These are phyloP conservation scores for Neonectria ditissima DNA, from an alignment of 2,329 filamentous ascomycete species.

Conservation along the genomic window DNA sequence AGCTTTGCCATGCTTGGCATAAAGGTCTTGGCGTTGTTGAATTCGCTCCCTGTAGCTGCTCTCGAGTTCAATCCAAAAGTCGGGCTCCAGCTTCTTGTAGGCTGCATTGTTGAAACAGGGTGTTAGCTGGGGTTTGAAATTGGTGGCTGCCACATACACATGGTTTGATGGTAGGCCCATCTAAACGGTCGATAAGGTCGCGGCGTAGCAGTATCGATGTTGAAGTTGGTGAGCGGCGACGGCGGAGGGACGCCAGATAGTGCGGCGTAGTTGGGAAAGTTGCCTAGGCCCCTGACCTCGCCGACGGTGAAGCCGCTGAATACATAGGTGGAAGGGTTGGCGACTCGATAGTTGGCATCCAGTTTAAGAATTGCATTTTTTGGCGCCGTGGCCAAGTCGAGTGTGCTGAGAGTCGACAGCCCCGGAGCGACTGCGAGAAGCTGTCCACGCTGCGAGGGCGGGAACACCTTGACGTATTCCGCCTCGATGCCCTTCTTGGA, in stretches of 20 bases:
- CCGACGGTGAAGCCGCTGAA: constrained; percentile 77
- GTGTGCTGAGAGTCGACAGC: background rate
- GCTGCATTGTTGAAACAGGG: constrained; percentile 61
- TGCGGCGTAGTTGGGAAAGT: constrained; percentile 83
- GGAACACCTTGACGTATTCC: constrained; percentile 45
- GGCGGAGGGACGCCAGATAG: constrained; percentile 82
- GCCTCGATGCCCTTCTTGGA: constrained; percentile 29
- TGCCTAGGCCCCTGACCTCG: constrained; percentile 77
- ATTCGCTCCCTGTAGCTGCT: constrained; percentile 77
- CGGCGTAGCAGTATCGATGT: constrained; percentile 74
- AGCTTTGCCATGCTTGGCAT: constrained; percentile 69
- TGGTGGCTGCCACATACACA: constrained; percentile 69
- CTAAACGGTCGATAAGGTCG: constrained; percentile 84
- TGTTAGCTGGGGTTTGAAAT: constrained; percentile 46
- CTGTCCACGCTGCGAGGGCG: constrained; percentile 40
- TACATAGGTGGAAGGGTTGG: constrained; percentile 60
- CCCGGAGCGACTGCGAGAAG: constrained; percentile 24
- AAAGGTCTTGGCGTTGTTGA: constrained; percentile 74
- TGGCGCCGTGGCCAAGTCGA: constrained; percentile 26
- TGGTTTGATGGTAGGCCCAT: constrained; percentile 90
- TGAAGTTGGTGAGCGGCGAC: constrained; percentile 70
- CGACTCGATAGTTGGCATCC: constrained; percentile 50
- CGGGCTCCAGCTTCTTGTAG: constrained; percentile 79
- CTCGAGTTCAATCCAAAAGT: constrained; percentile 93
- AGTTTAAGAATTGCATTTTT: constrained; percentile 46